These are phyloP conservation scores for Kluyveromyces lactis DNA, from an alignment of 805 yeast genomes.

Conservation along the genomic window DNA sequence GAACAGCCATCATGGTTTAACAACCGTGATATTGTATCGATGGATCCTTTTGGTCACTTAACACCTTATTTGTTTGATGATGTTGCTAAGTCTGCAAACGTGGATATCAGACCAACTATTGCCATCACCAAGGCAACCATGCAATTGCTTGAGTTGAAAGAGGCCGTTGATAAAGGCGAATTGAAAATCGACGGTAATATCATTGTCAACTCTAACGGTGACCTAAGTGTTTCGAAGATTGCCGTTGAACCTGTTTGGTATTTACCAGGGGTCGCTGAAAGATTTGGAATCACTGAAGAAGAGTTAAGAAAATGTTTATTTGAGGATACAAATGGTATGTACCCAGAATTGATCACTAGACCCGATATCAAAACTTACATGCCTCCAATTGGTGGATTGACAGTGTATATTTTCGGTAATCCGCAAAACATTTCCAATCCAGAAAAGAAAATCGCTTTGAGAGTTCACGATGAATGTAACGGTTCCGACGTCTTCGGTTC, in stretches of 20 bases:
- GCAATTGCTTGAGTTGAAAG: conserved; percentile 50
- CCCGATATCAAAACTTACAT: conserved; percentile 58
- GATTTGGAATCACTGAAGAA: conserved; percentile 48
- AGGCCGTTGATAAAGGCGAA: conserved; percentile 46
- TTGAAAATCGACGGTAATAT: conserved; percentile 51
- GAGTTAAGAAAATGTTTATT: conserved; percentile 52
- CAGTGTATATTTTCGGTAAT: conserved; percentile 59
- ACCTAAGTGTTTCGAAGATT: conserved; percentile 51
- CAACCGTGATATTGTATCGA: conserved; percentile 47
- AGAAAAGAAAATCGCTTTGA: conserved; percentile 42
- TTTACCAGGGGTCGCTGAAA: conserved; percentile 59
- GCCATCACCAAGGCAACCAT: conserved; percentile 60
- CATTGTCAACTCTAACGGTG: conserved; percentile 53
- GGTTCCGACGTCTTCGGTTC: conserved; percentile 65
- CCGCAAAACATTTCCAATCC: conserved; percentile 47
- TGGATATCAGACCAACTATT: conserved; percentile 56
- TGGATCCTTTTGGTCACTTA: conserved; percentile 62
- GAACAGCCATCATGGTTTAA: conserved; percentile 52
- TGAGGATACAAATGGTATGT: conserved; percentile 65
- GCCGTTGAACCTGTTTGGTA: conserved; percentile 70
- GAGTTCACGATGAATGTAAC: conserved; percentile 64
- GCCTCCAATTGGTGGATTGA: conserved; percentile 64
- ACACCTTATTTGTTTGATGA: conserved; percentile 52
- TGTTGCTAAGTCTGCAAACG: conserved; percentile 35
- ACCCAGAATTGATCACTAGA: conserved; percentile 59